Percentiles rank a stretch among this genome's conserved stretches.
Conservation (phyloP, 192 early-diverging fungal species). For the Coemansia sp. region DNA sequence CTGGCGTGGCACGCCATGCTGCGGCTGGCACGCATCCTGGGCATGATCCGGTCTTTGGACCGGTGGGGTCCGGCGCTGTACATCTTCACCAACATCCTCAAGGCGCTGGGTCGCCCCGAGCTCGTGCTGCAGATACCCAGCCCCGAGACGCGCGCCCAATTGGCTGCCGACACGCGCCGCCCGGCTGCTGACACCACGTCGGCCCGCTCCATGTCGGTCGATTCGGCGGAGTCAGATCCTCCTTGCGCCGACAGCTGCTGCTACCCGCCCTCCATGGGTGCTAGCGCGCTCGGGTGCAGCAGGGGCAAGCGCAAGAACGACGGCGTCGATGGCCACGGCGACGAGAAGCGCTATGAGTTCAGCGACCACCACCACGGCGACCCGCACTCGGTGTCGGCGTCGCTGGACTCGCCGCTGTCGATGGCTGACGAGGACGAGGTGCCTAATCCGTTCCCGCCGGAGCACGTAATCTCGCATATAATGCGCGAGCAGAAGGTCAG, state of each 20-base stretch:
- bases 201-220: slow-evolving; percentile 26
- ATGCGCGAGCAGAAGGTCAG: slow-evolving; percentile 56
- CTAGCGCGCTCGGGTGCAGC: not conserved
- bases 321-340: slow-evolving; percentile 27
- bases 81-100: slow-evolving; percentile 55
- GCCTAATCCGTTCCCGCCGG: slow-evolving; percentile 50
- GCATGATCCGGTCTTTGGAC: slow-evolving; percentile 51
- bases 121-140: slow-evolving; percentile 40
- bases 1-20: slow-evolving; percentile 52
- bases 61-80: slow-evolving; percentile 53
- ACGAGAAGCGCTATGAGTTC: slow-evolving; percentile 53
- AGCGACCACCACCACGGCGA: slow-evolving; percentile 50
- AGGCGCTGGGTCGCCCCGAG: slow-evolving; percentile 51
- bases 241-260: slow-evolving; percentile 28
- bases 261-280: not conserved
- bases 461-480: slow-evolving; percentile 53
- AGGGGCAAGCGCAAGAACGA: slow-evolving; percentile 44
- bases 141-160: slow-evolving; percentile 34
- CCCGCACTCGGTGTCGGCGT: slow-evolving; percentile 30
- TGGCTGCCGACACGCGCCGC: slow-evolving; percentile 25
- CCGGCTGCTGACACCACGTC: slow-evolving; percentile 10
- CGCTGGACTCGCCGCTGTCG: slow-evolving; percentile 23
- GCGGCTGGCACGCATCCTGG: slow-evolving; percentile 47
- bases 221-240: slow-evolving; percentile 25
- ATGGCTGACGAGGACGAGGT: slow-evolving; percentile 46